Conservation (phyloP, 2,329 filamentous ascomycete species). For the Fusarium sp. region DNA sequence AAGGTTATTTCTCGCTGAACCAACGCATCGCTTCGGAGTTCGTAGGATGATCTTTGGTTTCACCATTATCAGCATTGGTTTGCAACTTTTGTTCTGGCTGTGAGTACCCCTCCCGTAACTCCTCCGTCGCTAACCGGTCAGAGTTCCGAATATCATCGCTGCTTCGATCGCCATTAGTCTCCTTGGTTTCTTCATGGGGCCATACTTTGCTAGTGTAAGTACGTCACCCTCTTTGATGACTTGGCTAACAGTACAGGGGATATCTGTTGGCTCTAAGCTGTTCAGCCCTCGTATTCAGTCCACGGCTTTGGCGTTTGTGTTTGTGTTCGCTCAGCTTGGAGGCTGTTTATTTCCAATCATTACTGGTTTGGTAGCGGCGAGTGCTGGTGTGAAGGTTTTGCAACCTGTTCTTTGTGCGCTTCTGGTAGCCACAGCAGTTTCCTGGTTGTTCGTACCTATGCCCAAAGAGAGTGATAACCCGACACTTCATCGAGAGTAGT, state of each 20-base stretch:
- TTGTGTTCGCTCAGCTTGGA: constrained; percentile 68
- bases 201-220: constrained; percentile 68
- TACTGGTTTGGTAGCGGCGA: constrained; percentile 64
- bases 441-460: constrained; percentile 60
- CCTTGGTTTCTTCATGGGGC: constrained; percentile 69
- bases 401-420: constrained; percentile 65
- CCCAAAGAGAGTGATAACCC: constrained; percentile 51
- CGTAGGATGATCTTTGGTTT: constrained; percentile 69
- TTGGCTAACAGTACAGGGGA: constrained; percentile 54
- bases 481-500: constrained; percentile 53
- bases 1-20: constrained; percentile 68
- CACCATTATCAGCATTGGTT: constrained; percentile 61
- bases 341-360: constrained; percentile 67
- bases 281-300: constrained; percentile 57
- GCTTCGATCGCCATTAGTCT: constrained; percentile 67
- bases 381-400: constrained; percentile 60
- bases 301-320: constrained; percentile 62
- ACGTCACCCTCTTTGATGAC: accelerated
- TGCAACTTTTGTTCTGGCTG: constrained; percentile 73
- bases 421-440: constrained; percentile 59
- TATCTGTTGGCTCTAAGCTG: constrained; percentile 65
- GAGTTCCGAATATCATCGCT: constrained; percentile 59
- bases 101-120: constrained; percentile 43
- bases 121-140: constrained; percentile 31
- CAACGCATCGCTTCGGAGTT: constrained; percentile 70